Evolutionary conservation across 106 monocot genomes (phyloP).

Genomic region (Triglochin maritima): DNA sequence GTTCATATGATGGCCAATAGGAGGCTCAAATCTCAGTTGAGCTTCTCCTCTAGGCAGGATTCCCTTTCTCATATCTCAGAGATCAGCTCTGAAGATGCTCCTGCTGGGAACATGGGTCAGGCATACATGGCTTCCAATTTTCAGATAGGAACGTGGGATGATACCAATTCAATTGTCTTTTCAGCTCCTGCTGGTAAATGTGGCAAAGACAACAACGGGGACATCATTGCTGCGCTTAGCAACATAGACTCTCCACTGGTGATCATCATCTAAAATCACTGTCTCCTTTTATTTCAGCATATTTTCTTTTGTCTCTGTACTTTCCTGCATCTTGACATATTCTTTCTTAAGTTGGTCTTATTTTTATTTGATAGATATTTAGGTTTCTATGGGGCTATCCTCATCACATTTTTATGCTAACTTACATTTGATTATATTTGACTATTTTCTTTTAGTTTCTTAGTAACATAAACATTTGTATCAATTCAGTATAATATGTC

Average conservation of each 20-base stretch:
- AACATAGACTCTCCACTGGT: slow-evolving; percentile 39
- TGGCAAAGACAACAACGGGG: slow-evolving; percentile 30
- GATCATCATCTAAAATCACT: not conserved
- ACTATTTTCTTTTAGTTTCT: not conserved
- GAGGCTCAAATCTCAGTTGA: slow-evolving; percentile 52
- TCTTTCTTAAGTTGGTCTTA: not conserved
- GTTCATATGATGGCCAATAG: slow-evolving; percentile 21
- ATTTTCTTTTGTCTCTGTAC: too few species aligned
- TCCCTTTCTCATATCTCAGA: slow-evolving; percentile 69
- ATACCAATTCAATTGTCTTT: slow-evolving; percentile 58
- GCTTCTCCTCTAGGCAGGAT: slow-evolving; percentile 50
- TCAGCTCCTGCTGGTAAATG: slow-evolving; percentile 39
- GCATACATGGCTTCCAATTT: slow-evolving; percentile 36
- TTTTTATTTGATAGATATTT: not conserved
- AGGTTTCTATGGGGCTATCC: not conserved
- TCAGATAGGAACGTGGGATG: slow-evolving; percentile 66
- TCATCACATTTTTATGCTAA: not conserved
- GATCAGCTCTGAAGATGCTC: slow-evolving; percentile 33
- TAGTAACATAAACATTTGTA: not conserved
- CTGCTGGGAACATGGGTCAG: slow-evolving; percentile 18
- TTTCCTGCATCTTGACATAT: not conserved
- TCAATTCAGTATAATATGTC: slow-evolving; percentile 2
- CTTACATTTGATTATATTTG: not conserved
- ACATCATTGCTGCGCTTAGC: slow-evolving; percentile 30
- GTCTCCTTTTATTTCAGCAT: not conserved